Evolutionary conservation across 75 land plant species (phyloP).

Genomic region (Ceratopteris richardii): DNA sequence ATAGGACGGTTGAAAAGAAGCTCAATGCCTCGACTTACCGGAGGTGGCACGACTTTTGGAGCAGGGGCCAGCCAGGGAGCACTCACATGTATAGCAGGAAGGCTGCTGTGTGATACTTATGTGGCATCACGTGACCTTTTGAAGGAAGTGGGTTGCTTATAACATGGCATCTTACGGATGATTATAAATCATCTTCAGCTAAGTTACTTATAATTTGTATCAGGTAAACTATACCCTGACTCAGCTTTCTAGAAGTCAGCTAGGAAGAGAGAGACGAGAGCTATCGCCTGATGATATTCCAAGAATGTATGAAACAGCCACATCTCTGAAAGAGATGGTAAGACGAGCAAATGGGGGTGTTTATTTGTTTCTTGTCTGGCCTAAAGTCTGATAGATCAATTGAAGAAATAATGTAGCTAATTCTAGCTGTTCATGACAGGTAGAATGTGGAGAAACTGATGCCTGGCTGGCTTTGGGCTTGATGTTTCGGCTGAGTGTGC

Average conservation of each 20-base stretch:
- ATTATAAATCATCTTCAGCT: no score
- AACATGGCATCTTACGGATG: no score
- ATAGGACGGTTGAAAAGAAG: slow-evolving; percentile 87
- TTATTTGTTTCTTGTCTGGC: not conserved
- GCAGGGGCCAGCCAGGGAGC: slow-evolving; percentile 91
- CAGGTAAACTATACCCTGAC: slow-evolving; percentile 96
- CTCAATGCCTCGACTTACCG: slow-evolving; percentile 75
- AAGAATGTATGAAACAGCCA: slow-evolving; percentile 55
- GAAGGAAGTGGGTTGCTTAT: slow-evolving; percentile 57
- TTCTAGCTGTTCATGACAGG: slow-evolving; percentile 26
- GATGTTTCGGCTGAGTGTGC: slow-evolving; percentile 94
- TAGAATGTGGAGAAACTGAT: slow-evolving; percentile 90
- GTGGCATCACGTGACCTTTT: slow-evolving; percentile 83
- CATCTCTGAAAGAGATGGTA: slow-evolving; percentile 77
- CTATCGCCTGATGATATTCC: slow-evolving; percentile 78
- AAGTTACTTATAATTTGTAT: not conserved
- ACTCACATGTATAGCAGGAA: slow-evolving; percentile 89
- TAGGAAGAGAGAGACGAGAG: slow-evolving; percentile 83
- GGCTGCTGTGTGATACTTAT: slow-evolving; percentile 92
- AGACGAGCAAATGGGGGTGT: no score
- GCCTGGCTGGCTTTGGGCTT: slow-evolving; percentile 92
- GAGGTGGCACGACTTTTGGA: slow-evolving; percentile 67
- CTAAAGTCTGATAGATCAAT: no score
- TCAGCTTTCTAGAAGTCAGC: slow-evolving; percentile 74
- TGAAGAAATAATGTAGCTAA: not conserved